Conservation (phyloP, 2,329 filamentous ascomycete species). For the Arthroderma sp. region DNA sequence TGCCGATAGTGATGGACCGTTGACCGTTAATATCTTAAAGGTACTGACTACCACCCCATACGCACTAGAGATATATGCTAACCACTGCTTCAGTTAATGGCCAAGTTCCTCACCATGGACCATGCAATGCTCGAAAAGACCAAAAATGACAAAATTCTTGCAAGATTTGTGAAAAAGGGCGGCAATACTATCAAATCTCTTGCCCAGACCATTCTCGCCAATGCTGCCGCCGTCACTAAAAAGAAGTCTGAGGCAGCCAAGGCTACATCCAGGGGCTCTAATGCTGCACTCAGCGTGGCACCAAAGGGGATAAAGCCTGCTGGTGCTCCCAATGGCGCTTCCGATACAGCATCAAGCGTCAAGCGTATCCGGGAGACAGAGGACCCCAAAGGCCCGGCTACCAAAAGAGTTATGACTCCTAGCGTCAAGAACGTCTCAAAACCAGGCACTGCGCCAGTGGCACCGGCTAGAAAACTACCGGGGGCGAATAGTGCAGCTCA, state of each 20-base stretch:
- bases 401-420: slow-evolving; percentile 26
- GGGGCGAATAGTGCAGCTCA: slow-evolving; percentile 12
- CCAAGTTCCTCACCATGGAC: slow-evolving; percentile 44
- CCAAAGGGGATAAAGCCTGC: slow-evolving; percentile 9
- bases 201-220: slow-evolving; percentile 42
- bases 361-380: slow-evolving; percentile 31
- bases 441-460: neutral
- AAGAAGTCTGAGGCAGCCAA: slow-evolving; percentile 28
- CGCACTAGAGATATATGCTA: slow-evolving; percentile 10
- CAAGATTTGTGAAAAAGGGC: slow-evolving; percentile 45
- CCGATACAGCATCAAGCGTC: slow-evolving; percentile 17
- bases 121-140: slow-evolving; percentile 46
- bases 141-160: slow-evolving; percentile 45
- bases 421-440: slow-evolving; percentile 23
- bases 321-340: slow-evolving; percentile 8
- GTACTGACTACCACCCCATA: slow-evolving; percentile 17
- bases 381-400: slow-evolving; percentile 20
- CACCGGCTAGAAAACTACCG: neutral
- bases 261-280: slow-evolving; percentile 23
- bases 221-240: slow-evolving; percentile 32
- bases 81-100: slow-evolving; percentile 34
- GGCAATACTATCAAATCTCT: slow-evolving; percentile 43
- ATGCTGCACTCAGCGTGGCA: slow-evolving; percentile 12
- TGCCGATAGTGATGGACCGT: slow-evolving; percentile 32
- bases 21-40: slow-evolving; percentile 34